Base-by-base conservation (phyloP, 2,329 filamentous ascomycete genomes). In the Elsinoe perseae region DNA sequence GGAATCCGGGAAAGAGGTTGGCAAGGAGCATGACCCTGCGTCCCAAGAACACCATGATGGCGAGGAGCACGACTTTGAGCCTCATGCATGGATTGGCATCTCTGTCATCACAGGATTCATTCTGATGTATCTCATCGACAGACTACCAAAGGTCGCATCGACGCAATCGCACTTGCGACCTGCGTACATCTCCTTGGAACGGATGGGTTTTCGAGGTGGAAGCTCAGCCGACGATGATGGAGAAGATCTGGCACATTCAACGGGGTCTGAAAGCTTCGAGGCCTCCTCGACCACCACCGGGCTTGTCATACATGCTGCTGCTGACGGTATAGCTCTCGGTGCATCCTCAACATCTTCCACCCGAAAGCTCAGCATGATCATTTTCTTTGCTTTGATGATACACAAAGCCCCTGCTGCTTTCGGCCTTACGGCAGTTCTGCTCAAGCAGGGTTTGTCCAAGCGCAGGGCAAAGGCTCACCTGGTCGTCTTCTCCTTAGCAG, bases 331-430 rank as follows among this genome's bases (percentile, higher is more conserved):
- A 60, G 93, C 93, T 2, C 84, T 98, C 72, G 93, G 93, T 20
- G 93, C 93, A 21, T 95, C 91, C 0, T 88, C 73, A 2, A 71
- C 73, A 3, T 66, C 84, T 2, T 77, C 82, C 1, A 84, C 89
- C 63, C 82, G 82, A 60, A 85, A 86, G 57, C 75, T 98, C 9
- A 89, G 88, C 32, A 83, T 97, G 59, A 88, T 98, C 64, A 89
- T 98, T 36, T 98, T 98, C 70, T 73, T 95, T 38, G 93, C 93
- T 9, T 93, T 98, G 63, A 95, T 98, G 87, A 82, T 97, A 4
- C 93, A 98, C 72, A 98, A 97, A 73, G 92, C 90, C 1, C 92
- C 91, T 0, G 93, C 93, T 1, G 91, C 93, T 0, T 98, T 98
- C 73, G 93, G 93, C 0, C 75, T 98, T 48, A 97, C 92, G 0